Percentiles rank a stretch among this genome's conserved stretches.
Evolutionary conservation across 108 stramenopile genomes (phyloP).

Genomic region (Fragilaria radians): DNA sequence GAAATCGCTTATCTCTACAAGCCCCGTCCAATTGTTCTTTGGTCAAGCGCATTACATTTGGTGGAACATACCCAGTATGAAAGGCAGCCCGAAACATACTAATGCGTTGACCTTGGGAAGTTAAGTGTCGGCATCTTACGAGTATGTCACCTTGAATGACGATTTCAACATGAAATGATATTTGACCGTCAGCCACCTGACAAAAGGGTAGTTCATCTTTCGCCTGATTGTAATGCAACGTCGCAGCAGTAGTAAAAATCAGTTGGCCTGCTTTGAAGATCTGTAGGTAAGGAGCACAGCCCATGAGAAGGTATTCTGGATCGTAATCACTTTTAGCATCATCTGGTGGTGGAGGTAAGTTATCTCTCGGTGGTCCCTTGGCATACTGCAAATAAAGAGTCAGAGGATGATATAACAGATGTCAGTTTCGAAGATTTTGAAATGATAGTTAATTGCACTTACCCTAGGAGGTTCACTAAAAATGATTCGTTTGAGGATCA

Average conservation of each 20-base stretch:
- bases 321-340: conserved; percentile 18
- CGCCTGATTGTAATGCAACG: conserved; percentile 44
- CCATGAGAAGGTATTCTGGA: conserved; percentile 29
- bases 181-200: conserved; percentile 40
- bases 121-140: conserved; percentile 87
- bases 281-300: conserved; percentile 96
- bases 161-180: conserved; percentile 64
- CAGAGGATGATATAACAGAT: not conserved
- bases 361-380: conserved; percentile 22
- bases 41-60: conserved; percentile 85
- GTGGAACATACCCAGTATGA: conserved; percentile 92
- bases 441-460: conserved; percentile 9
- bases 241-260: conserved; percentile 74
- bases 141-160: conserved; percentile 88
- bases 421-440: not conserved
- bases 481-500: conserved; percentile 85
- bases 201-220: conserved; percentile 68
- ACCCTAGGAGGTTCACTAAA: conserved; percentile 90
- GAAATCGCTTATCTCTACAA: conserved; percentile 78
- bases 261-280: conserved; percentile 90
- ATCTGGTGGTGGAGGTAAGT: conserved; percentile 7
- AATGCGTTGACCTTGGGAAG: conserved; percentile 61
- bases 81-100: conserved; percentile 96
- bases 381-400: conserved; percentile 29
- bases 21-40: conserved; percentile 95